Evolutionary conservation across 2,329 filamentous ascomycete species (phyloP).

Genomic region (Aciculosporium take): DNA sequence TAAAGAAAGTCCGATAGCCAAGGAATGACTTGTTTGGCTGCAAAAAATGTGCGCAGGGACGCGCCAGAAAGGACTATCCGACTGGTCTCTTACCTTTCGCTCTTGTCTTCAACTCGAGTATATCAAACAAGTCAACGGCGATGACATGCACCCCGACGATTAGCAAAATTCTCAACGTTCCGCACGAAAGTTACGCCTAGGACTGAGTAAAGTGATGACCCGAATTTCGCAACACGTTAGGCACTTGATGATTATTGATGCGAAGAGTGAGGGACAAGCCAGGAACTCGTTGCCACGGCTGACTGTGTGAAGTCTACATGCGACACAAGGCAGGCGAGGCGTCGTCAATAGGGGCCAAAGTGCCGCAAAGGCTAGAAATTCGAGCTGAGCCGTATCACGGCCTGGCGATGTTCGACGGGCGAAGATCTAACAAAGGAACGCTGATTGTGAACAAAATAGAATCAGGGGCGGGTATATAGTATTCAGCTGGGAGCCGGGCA

Average conservation of each 20-base stretch:
- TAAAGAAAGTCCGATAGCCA: neutral
- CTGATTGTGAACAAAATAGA: constrained; percentile 6
- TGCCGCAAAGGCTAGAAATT: constrained; percentile 7
- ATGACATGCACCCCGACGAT: constrained; percentile 12
- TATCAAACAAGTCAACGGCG: constrained; percentile 11
- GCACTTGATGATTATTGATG: constrained; percentile 3
- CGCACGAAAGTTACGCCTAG: constrained; percentile 9
- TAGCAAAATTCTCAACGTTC: constrained; percentile 12
- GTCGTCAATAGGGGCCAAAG: constrained; percentile 3
- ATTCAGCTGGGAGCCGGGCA: constrained; percentile 32
- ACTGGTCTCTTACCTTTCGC: neutral
- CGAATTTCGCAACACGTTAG: neutral
- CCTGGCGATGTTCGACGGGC: neutral
- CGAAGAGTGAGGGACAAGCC: constrained; percentile 6
- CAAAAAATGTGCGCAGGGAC: neutral
- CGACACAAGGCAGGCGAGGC: constrained; percentile 2
- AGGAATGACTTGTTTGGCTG: neutral
- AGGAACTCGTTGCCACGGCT: neutral
- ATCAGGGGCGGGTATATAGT: constrained; percentile 17
- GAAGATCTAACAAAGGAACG: constrained; percentile 7
- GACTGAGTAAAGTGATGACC: constrained; percentile 1
- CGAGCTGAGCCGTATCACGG: constrained; percentile 4
- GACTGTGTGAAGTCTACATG: constrained; percentile 2
- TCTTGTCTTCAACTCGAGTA: neutral
- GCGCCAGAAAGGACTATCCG: neutral